phyloP scores from a whole-genome alignment of 1,284 basidiomycete genomes.

The Sphagnurus paluster region DNA sequence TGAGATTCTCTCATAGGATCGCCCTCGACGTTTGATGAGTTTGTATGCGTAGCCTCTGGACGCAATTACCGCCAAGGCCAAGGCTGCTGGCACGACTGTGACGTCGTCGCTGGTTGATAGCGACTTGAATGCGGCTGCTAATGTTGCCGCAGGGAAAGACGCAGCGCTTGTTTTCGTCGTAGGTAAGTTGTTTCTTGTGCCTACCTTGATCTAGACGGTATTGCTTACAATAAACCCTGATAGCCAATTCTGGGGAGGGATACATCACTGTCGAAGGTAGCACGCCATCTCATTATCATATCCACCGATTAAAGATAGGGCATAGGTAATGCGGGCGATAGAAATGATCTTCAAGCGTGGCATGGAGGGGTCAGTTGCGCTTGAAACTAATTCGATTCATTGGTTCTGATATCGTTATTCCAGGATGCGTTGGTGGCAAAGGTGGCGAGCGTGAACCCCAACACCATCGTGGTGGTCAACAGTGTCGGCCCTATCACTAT shows the following conservation, averaged over 20 bases:
- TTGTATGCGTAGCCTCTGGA: conserved; percentile 37
- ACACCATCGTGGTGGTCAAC: conserved; percentile 78
- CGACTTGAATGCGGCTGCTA: conserved; percentile 43
- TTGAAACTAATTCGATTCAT: background rate
- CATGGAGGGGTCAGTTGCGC: conserved; percentile 49
- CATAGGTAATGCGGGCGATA: conserved; percentile 58
- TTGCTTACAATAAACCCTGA: background rate
- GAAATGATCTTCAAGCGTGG: conserved; percentile 72
- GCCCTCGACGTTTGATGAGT: conserved; percentile 4
- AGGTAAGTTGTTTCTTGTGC: conserved; percentile 35
- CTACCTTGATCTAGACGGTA: conserved; percentile 9
- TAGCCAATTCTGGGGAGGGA: conserved; percentile 50
- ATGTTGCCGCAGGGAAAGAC: conserved; percentile 44
- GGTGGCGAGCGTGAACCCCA: conserved; percentile 54
- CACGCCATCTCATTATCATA: background rate
- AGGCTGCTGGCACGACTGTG: conserved; percentile 37
- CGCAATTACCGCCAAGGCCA: conserved; percentile 44
- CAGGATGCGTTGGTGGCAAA: conserved; percentile 56
- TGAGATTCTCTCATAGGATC: conserved; percentile 1
- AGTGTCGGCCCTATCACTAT: conserved; percentile 69
- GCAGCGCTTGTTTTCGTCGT: conserved; percentile 61
- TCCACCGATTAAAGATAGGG: background rate
- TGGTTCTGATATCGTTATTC: background rate
- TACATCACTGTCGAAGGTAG: conserved; percentile 58
- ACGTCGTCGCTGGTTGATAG: conserved; percentile 54